Evolutionary conservation across 2,329 filamentous ascomycete species (phyloP).

Genomic region (Cladosporium sphaerospermum): DNA sequence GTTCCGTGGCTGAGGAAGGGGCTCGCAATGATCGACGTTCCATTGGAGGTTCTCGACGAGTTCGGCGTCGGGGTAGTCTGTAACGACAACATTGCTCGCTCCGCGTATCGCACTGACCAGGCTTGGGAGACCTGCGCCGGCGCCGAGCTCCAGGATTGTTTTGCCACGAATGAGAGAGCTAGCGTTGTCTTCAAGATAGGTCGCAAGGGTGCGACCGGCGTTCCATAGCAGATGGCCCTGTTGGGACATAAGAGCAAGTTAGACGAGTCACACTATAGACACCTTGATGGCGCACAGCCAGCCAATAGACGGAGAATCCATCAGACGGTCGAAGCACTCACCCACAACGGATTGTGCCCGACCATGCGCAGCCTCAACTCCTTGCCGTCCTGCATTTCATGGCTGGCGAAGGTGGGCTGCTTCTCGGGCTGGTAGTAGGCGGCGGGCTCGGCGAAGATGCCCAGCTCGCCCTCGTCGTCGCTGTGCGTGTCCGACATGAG

Average conservation of each 20-base stretch:
- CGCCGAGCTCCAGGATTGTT: conserved; percentile 82
- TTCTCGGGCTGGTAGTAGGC: conserved; percentile 75
- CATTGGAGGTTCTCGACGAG: conserved; percentile 72
- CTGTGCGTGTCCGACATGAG: conserved; percentile 9
- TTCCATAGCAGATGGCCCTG: conserved; percentile 87
- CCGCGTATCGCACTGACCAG: conserved; percentile 69
- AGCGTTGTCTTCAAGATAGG: conserved; percentile 69
- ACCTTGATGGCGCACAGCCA: conserved; percentile 1
- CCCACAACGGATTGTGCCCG: conserved; percentile 80
- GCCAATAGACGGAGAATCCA: background rate
- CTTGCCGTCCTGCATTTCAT: conserved; percentile 62
- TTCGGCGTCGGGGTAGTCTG: conserved; percentile 81
- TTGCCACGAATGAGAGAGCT: conserved; percentile 53
- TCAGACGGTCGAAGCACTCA: conserved; percentile 34
- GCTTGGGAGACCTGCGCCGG: conserved; percentile 70
- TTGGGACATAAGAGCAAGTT: conserved; percentile 2
- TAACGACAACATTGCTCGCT: conserved; percentile 64
- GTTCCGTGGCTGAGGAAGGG: conserved; percentile 32
- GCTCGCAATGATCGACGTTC: conserved; percentile 60
- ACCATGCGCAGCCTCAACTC: conserved; percentile 69
- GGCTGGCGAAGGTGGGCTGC: conserved; percentile 64
- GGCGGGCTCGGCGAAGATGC: conserved; percentile 68
- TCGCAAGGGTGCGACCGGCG: conserved; percentile 69
- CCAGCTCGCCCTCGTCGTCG: conserved; percentile 29
- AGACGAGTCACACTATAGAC: conserved; percentile 4